Evolutionary conservation across 2,329 filamentous ascomycete genomes (phyloP).

Genomic region (Aspergillus sp.): DNA sequence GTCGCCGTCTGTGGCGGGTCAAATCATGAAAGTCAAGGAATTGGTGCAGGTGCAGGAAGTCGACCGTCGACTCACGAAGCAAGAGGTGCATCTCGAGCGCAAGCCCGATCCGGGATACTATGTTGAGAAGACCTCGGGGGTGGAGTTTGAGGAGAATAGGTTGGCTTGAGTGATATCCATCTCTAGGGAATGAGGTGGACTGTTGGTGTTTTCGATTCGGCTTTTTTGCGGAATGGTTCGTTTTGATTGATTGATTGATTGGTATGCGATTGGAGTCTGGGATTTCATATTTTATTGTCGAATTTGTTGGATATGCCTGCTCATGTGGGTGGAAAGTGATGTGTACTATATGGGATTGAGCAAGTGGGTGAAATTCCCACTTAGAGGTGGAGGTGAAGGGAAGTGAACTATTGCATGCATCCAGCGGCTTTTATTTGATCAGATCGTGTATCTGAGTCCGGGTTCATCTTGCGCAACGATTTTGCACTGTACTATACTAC

Average conservation of each 20-base stretch:
- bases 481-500: slow-evolving; percentile 11
- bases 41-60: slow-evolving; percentile 82
- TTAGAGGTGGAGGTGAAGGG: background rate
- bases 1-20: slow-evolving; percentile 75
- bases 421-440: slow-evolving; percentile 17
- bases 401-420: slow-evolving; percentile 16
- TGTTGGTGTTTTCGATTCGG: background rate
- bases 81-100: slow-evolving; percentile 69
- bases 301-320: too few species aligned
- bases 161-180: slow-evolving; percentile 3
- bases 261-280: background rate
- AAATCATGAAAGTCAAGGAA: slow-evolving; percentile 94
- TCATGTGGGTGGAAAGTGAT: too few species aligned
- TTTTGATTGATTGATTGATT: too few species aligned
- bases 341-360: background rate
- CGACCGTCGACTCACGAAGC: slow-evolving; percentile 61
- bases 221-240: too few species aligned
- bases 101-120: slow-evolving; percentile 79
- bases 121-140: slow-evolving; percentile 60
- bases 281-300: background rate
- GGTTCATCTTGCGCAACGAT: background rate
- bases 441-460: background rate
- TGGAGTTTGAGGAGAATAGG: slow-evolving; percentile 24
- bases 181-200: background rate
- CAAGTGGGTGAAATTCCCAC: background rate